Evolutionary conservation across 2,329 filamentous ascomycete genomes (phyloP).

Genomic region (Pyrenophora seminiperda): DNA sequence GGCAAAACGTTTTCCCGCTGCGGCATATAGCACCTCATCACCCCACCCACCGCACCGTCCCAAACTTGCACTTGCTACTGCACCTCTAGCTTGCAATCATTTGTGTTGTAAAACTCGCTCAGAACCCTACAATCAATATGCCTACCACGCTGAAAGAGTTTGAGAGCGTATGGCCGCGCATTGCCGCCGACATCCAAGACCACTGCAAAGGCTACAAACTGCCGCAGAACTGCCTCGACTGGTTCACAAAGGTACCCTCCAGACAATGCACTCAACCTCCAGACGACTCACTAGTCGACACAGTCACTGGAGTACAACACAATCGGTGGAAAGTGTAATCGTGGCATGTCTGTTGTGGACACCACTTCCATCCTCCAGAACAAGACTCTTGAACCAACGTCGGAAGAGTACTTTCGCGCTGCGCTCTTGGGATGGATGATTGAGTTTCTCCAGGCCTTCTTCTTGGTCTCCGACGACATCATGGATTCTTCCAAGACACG

Average conservation of each 20-base stretch:
- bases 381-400: constrained; percentile 70
- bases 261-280: constrained; percentile 3
- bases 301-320: constrained; percentile 86
- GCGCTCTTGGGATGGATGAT: constrained; percentile 95
- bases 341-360: constrained; percentile 96
- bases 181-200: constrained; percentile 79
- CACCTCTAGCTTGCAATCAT: constrained; percentile 15
- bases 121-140: constrained; percentile 51
- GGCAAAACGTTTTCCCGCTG: constrained; percentile 28
- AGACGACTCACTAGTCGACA: constrained; percentile 20
- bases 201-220: constrained; percentile 83
- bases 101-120: background rate
- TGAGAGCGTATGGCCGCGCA: constrained; percentile 84
- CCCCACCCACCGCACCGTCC: constrained; percentile 12
- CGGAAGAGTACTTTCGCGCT: constrained; percentile 79
- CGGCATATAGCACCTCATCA: constrained; percentile 7
- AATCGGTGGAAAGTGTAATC: constrained; percentile 96
- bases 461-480: constrained; percentile 97
- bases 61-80: constrained; percentile 10
- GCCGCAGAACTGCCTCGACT: constrained; percentile 77
- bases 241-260: constrained; percentile 75
- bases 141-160: constrained; percentile 83
- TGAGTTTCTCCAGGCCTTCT: constrained; percentile 97
- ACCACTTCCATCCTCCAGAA: constrained; percentile 80
- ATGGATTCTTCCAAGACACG: constrained; percentile 97